Evolutionary conservation across 208 protist genomes (phyloP).

Genomic region (Trypanosomatidae sp.): DNA sequence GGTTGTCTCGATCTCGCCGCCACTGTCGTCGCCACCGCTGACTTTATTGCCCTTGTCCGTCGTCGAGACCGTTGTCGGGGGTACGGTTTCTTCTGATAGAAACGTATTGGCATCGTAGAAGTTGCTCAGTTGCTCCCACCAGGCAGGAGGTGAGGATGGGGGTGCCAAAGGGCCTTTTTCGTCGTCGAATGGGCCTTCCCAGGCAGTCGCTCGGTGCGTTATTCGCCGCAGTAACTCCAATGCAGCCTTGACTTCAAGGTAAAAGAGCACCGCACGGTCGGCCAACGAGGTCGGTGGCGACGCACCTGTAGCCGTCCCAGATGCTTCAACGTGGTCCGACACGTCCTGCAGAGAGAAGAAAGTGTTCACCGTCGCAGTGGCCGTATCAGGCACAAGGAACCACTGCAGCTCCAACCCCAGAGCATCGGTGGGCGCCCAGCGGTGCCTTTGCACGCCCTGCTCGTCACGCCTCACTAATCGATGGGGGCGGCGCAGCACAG

Average conservation of each 20-base stretch:
- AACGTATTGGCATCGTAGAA: constrained; percentile 7
- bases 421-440: neutral
- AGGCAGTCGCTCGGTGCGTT: neutral
- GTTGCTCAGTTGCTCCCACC: constrained; percentile 2
- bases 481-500: neutral
- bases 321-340: neutral
- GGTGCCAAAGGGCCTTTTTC: neutral
- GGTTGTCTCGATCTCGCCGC: neutral
- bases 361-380: neutral
- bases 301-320: neutral
- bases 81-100: neutral
- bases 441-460: neutral
- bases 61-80: neutral
- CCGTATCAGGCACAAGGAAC: neutral
- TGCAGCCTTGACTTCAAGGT: constrained; percentile 19
- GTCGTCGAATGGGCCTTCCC: too few species aligned
- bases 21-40: neutral
- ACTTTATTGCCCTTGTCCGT: neutral
- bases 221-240: constrained; percentile 15
- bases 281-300: neutral
- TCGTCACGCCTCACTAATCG: neutral
- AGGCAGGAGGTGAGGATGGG: neutral
- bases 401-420: constrained; percentile 9
- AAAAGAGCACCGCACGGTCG: neutral
- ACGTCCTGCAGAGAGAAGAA: constrained; percentile 8